phyloP scores from a whole-genome alignment of 164 flowering plant genomes.

The Vitis labrusca region DNA sequence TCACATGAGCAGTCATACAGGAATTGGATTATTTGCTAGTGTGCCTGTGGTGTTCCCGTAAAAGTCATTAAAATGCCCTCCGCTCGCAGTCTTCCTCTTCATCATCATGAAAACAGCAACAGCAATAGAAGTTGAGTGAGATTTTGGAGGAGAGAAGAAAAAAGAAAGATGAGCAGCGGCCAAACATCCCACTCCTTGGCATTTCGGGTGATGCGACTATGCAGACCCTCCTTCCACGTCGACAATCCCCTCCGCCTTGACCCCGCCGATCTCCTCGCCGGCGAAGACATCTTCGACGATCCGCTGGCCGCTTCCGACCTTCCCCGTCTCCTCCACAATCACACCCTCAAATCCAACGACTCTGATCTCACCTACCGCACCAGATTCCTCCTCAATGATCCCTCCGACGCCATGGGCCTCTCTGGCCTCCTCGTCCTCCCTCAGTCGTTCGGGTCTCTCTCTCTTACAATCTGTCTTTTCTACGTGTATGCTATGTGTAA shows the following conservation, averaged over 20 bases:
- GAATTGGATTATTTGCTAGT: too few species aligned
- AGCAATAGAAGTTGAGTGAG: neutral
- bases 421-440: constrained; percentile 93
- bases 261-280: constrained; percentile 77
- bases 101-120: neutral
- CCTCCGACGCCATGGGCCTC: constrained; percentile 74
- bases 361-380: constrained; percentile 66
- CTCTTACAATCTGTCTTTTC: constrained; percentile 8
- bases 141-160: neutral
- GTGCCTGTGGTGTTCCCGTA: too few species aligned
- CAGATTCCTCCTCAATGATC: constrained; percentile 61
- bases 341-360: constrained; percentile 14
- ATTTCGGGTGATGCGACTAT: constrained; percentile 92
- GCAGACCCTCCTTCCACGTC: constrained; percentile 81
- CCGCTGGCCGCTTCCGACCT: constrained; percentile 45
- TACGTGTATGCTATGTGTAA: neutral
- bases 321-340: constrained; percentile 38
- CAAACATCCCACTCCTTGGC: constrained; percentile 79
- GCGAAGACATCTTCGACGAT: constrained; percentile 82
- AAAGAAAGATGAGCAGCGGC: constrained; percentile 38
- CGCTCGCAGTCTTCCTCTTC: too few species aligned
- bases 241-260: constrained; percentile 73
- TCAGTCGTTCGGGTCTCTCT: constrained; percentile 78
- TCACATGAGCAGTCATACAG: too few species aligned
- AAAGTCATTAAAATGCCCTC: too few species aligned